A percentile compares a stretch with the other conserved stretches of the same genome.
phyloP scores from a whole-genome alignment of 345 rosid species.

The Crucihimalaya himalaica region DNA sequence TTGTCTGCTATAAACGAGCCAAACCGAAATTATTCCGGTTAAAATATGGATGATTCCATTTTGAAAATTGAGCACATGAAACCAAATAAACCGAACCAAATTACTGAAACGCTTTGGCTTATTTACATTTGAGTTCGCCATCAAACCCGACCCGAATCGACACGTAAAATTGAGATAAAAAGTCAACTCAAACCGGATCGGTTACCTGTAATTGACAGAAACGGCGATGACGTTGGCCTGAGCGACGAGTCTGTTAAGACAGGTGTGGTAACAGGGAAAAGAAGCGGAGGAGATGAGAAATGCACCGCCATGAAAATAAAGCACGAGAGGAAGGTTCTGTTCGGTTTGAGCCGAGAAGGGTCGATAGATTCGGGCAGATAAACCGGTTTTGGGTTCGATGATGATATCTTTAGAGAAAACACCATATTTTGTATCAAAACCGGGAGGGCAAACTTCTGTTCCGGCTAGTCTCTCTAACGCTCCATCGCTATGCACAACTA shows the following conservation, averaged over 20 bases:
- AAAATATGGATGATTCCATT: too few species aligned
- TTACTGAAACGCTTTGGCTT: too few species aligned
- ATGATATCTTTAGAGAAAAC: constrained; percentile 67
- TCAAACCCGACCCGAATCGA: too few species aligned
- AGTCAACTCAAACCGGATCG: constrained; percentile 13
- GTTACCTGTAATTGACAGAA: constrained; percentile 63
- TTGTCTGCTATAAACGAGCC: too few species aligned
- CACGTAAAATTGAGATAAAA: neutral
- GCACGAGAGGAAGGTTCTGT: constrained; percentile 60
- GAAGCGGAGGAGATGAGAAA: constrained; percentile 60
- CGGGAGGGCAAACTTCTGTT: constrained; percentile 52
- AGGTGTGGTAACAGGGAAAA: constrained; percentile 61
- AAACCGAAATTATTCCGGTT: too few species aligned
- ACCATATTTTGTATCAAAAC: constrained; percentile 56
- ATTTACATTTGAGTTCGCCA: too few species aligned
- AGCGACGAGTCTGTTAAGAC: constrained; percentile 59
- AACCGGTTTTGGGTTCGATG: constrained; percentile 48
- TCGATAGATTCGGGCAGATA: constrained; percentile 67
- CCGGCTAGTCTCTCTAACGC: constrained; percentile 59
- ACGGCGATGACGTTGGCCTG: constrained; percentile 58
- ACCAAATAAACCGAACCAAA: too few species aligned
- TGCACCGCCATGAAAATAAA: constrained; percentile 90
- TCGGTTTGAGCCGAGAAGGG: constrained; percentile 38
- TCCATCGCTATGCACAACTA: constrained; percentile 62
- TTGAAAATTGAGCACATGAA: too few species aligned